phyloP scores from a whole-genome alignment of 768 basidiomycete species.

The Phanerochaete carnosa region DNA sequence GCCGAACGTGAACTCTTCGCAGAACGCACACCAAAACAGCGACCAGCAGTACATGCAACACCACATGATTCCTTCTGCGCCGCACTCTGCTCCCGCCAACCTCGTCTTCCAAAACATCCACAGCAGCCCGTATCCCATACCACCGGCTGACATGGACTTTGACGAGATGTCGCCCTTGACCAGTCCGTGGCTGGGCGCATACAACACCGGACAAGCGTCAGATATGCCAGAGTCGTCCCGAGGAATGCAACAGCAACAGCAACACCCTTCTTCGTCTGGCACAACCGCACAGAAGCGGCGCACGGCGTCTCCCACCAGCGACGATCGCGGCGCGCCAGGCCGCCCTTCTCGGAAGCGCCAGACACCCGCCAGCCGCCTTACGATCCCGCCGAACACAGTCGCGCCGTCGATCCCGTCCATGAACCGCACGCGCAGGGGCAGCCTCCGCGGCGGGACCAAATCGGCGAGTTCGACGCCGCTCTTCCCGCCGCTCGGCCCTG shows the following conservation, averaged over 20 bases:
- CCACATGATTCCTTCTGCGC: constrained; percentile 22
- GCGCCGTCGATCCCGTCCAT: constrained; percentile 1
- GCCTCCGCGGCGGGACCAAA: constrained; percentile 31
- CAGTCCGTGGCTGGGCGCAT: constrained; percentile 75
- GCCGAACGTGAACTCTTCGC: not conserved
- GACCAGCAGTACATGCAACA: constrained; percentile 20
- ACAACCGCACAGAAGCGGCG: constrained; percentile 43
- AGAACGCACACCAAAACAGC: not conserved
- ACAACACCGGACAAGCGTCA: constrained; percentile 29
- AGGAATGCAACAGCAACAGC: constrained; percentile 10
- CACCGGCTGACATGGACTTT: constrained; percentile 56
- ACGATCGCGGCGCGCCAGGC: constrained; percentile 35
- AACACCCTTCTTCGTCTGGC: not conserved
- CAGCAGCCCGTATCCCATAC: constrained; percentile 30
- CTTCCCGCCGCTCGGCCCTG: constrained; percentile 31
- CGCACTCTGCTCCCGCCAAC: constrained; percentile 68
- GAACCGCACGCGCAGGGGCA: not conserved
- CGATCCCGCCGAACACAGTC: constrained; percentile 22
- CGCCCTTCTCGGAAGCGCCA: constrained; percentile 49
- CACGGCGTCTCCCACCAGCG: constrained; percentile 52
- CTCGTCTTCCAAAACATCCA: constrained; percentile 59
- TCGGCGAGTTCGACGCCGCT: constrained; percentile 62
- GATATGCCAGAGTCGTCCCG: constrained; percentile 7
- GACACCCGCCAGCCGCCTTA: constrained; percentile 42
- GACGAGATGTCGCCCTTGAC: constrained; percentile 73